These are phyloP conservation scores for Plenodomus tracheiphilus DNA, from an alignment of 2,329 filamentous ascomycete species.

Conservation along the genomic window DNA sequence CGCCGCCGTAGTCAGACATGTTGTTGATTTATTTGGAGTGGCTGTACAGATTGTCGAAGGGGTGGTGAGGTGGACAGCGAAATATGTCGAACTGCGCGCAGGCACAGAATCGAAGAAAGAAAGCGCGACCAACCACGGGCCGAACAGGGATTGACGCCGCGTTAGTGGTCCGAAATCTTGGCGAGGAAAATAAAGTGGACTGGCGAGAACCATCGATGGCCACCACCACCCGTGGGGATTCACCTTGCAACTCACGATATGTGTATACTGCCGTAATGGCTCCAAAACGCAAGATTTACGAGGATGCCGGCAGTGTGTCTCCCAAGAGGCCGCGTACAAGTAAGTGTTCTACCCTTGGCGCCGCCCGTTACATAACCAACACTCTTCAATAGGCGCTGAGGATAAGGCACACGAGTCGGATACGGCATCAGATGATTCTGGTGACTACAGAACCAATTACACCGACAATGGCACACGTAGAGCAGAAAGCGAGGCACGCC, in stretches of 20 bases:
- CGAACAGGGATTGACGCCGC: slow-evolving; percentile 15
- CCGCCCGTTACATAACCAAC: slow-evolving; percentile 8
- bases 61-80: not conserved
- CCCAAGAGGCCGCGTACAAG: slow-evolving; percentile 35
- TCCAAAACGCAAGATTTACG: slow-evolving; percentile 30
- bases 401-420: slow-evolving; percentile 15
- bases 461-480: slow-evolving; percentile 33
- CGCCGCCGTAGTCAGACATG: slow-evolving; percentile 54
- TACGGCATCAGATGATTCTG: slow-evolving; percentile 26
- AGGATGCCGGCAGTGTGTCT: slow-evolving; percentile 2
- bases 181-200: slow-evolving; percentile 22
- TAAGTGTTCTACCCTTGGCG: slow-evolving; percentile 9
- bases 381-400: slow-evolving; percentile 8
- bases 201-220: slow-evolving; percentile 1
- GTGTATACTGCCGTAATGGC: slow-evolving; percentile 28
- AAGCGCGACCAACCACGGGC: not conserved
- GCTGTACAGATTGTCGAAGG: slow-evolving; percentile 2
- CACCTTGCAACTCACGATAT: slow-evolving; percentile 14
- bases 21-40: slow-evolving; percentile 9
- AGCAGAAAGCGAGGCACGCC: slow-evolving; percentile 47
- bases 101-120: slow-evolving; percentile 13
- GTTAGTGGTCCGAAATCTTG: slow-evolving; percentile 24
- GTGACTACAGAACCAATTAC: slow-evolving; percentile 29
- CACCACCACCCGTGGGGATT: slow-evolving; percentile 5
- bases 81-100: slow-evolving; percentile 10